Conservation (phyloP, 2,329 filamentous ascomycete species). For the Calonectria pseudoturangicola region DNA sequence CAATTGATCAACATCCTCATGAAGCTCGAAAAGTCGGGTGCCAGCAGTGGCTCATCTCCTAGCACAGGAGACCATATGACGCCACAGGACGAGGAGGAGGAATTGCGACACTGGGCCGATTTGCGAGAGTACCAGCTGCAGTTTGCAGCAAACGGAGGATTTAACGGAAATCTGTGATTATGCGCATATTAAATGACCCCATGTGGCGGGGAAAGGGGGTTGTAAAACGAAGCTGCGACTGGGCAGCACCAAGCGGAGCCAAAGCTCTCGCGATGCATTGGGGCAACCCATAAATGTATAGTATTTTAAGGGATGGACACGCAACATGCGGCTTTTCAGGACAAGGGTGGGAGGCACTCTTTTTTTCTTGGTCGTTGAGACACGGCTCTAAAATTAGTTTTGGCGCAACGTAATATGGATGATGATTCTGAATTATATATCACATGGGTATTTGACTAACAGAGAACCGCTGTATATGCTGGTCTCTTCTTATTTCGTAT, state of each 20-base stretch:
- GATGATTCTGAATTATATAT: slow-evolving; percentile 24
- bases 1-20: slow-evolving; percentile 85
- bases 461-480: slow-evolving; percentile 34
- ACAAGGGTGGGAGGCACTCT: slow-evolving; percentile 20
- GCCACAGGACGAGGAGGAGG: slow-evolving; percentile 81
- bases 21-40: slow-evolving; percentile 80
- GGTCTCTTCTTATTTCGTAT: slow-evolving; percentile 41
- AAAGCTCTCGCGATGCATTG: slow-evolving; percentile 23
- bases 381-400: slow-evolving; percentile 21
- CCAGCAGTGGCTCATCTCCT: slow-evolving; percentile 54
- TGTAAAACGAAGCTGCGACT: slow-evolving; percentile 22
- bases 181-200: background rate
- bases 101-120: slow-evolving; percentile 86
- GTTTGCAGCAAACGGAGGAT: slow-evolving; percentile 80
- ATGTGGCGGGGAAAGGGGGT: background rate
- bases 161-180: slow-evolving; percentile 57
- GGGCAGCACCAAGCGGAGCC: slow-evolving; percentile 13
- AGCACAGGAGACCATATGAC: slow-evolving; percentile 64
- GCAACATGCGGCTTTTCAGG: slow-evolving; percentile 8
- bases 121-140: slow-evolving; percentile 85
- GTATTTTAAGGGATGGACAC: slow-evolving; percentile 19
- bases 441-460: slow-evolving; percentile 49
- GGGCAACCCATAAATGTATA: slow-evolving; percentile 40
- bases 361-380: slow-evolving; percentile 24
- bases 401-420: slow-evolving; percentile 25